Evolutionary conservation across 257 asterid species (phyloP).

Genomic region (Datura wrightii): DNA sequence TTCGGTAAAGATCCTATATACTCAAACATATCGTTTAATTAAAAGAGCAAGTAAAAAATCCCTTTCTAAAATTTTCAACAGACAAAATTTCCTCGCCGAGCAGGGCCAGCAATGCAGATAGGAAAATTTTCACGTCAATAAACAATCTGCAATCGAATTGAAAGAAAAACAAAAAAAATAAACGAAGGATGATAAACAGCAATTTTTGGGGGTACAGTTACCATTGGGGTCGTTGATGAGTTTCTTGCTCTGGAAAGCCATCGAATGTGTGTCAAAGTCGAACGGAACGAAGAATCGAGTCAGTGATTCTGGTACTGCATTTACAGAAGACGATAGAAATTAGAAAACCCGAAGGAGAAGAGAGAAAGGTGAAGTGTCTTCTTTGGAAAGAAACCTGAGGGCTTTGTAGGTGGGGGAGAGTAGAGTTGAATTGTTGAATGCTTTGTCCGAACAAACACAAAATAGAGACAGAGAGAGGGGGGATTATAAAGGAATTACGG

Average conservation of each 20-base stretch:
- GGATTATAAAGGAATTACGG: conserved; percentile 4
- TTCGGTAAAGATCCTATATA: background rate
- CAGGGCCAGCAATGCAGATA: conserved; percentile 21
- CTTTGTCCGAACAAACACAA: background rate
- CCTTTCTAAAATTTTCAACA: background rate
- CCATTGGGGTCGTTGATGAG: conserved; percentile 95
- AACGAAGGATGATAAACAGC: background rate
- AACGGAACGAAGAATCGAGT: background rate
- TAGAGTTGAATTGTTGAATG: conserved; percentile 26
- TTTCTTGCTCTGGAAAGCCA: conserved; percentile 82
- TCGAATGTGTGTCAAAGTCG: background rate
- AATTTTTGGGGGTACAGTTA: conserved; percentile 33
- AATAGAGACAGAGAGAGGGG: background rate
- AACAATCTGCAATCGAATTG: background rate
- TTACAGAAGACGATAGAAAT: background rate
- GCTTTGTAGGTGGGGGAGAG: conserved; percentile 25
- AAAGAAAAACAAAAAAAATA: background rate
- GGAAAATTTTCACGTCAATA: background rate
- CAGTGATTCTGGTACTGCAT: conserved; percentile 15
- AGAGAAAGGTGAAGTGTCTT: background rate
- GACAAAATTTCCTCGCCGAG: background rate
- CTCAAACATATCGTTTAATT: background rate
- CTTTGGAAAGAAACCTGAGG: conserved; percentile 24
- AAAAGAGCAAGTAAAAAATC: background rate
- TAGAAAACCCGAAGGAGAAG: background rate